These are phyloP conservation scores for Moniliella sp. DNA, from an alignment of 1,284 basidiomycete genomes.

Conservation along the genomic window DNA sequence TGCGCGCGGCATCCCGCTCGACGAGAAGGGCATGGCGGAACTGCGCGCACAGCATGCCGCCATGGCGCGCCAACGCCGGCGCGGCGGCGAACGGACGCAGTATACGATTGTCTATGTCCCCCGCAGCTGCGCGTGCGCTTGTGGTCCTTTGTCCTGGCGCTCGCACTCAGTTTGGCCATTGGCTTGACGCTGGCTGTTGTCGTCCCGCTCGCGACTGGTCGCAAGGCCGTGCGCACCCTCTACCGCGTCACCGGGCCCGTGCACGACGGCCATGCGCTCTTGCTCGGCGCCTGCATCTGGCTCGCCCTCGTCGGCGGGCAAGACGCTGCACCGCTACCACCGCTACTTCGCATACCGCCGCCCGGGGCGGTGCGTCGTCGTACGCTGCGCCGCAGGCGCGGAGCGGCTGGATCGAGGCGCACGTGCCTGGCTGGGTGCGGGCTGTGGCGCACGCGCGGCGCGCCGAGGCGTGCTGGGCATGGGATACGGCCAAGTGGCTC, in stretches of 20 bases:
- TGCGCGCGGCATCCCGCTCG: conserved; percentile 8
- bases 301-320: not conserved
- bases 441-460: no score
- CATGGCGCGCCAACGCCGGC: conserved; percentile 10
- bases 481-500: no score
- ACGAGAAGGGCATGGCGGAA: conserved; percentile 8
- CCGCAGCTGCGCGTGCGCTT: conserved; percentile 50
- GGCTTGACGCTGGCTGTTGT: conserved; percentile 48
- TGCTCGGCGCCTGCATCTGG: not conserved
- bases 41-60: conserved; percentile 10
- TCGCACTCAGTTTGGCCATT: conserved; percentile 35
- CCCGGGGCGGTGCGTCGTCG: no score
- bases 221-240: conserved; percentile 39
- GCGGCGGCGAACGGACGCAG: conserved; percentile 39
- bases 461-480: no score
- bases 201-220: conserved; percentile 50
- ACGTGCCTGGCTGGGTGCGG: no score
- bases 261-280: not conserved
- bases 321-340: no score
- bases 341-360: no score
- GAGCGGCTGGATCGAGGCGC: no score
- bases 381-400: no score
- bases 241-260: not conserved
- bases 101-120: conserved; percentile 62
- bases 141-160: not conserved